Percentiles rank a stretch among this genome's conserved stretches.
These are phyloP conservation scores for Lonicera japonica DNA, from an alignment of 129 eudicot genomes.

Conservation along the genomic window DNA sequence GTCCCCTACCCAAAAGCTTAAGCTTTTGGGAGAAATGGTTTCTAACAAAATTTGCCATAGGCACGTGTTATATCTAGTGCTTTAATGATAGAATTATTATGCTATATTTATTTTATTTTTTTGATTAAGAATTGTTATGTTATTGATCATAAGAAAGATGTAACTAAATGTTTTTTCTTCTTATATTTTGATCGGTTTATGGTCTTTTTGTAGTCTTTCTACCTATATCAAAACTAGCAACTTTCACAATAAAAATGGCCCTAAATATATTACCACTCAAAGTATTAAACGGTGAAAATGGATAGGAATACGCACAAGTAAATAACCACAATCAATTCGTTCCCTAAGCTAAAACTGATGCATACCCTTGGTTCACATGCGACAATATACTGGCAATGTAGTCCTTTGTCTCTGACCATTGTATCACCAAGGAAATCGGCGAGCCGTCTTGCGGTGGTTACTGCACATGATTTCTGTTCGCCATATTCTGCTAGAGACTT, in stretches of 20 bases:
- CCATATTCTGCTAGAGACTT: constrained; percentile 97
- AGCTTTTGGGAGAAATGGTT: too few relatives aligned
- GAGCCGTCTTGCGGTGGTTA: constrained; percentile 91
- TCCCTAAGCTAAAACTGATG: too few relatives aligned
- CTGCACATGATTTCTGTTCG: constrained; percentile 94
- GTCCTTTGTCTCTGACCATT: constrained; percentile 99
- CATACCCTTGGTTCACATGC: constrained; percentile 98
- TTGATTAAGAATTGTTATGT: too few relatives aligned
- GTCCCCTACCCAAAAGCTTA: too few relatives aligned
- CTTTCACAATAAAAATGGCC: not conserved
- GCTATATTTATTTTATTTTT: too few relatives aligned
- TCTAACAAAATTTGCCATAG: too few relatives aligned
- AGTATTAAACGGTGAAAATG: not conserved
- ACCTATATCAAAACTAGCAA: not conserved
- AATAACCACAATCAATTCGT: too few relatives aligned
- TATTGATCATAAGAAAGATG: too few relatives aligned
- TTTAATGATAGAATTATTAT: too few relatives aligned
- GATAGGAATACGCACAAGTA: constrained; percentile 2
- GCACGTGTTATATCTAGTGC: too few relatives aligned
- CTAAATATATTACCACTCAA: not conserved
- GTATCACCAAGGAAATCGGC: constrained; percentile 97
- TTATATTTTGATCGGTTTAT: not conserved
- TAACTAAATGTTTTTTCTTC: not conserved
- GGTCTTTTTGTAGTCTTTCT: not conserved
- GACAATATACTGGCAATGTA: constrained; percentile 87